Evolutionary conservation across 192 early-diverging fungal genomes (phyloP), one percentile per base, ranked within the genome.

Genomic region (Phlyctochytrium arcticum): DNA sequence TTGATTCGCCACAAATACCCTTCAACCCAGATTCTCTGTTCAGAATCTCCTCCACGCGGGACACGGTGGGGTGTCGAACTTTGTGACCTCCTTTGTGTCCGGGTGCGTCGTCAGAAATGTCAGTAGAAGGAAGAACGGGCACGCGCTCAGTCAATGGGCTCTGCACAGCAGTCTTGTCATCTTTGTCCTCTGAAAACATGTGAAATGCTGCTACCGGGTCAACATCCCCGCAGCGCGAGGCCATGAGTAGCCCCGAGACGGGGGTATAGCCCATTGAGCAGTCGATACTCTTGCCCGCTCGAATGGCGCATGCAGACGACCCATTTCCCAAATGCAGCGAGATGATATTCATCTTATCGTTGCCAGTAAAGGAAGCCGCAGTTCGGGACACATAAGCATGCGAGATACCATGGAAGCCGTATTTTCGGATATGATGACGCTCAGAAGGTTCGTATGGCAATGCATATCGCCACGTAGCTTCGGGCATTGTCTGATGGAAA

Each of bases 161-260:
- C n/a, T n/a, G n/a, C n/a, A n/a, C n/a, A n/a, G n/a, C n/a, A n/a
- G n/a, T n/a, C n/a, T n/a, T n/a, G n/a, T n/a, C n/a, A 23, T 23
- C 12, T 23, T 30, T 51, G 9, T 62, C 66, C 30, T 60, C 32
- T 26, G 27, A 39, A 27, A 63, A 61, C 57, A 78, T 54, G 27
- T 78, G 76, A 56, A 63, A 76, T 17, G 71, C 55, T 10, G 66
- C 69, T 29, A 48, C 54, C 0, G 76, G 74, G 54, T 78, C 76
- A 39, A 78, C 69, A 29, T 72, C 70, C 15, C 76, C 76, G 26
- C 61, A 56, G 15, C 76, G 73, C 5, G 76, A 75, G 26, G 55
- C 73, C 67, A 69, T 69, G 48, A 69, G 53, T 5, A 69, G 49
- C 10, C 67, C 67, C 36, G 60, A 57, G 34, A 69, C 12, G 12